Evolutionary conservation across 306 rosid genomes (phyloP).

Genomic region (Dryas alaskensis): DNA sequence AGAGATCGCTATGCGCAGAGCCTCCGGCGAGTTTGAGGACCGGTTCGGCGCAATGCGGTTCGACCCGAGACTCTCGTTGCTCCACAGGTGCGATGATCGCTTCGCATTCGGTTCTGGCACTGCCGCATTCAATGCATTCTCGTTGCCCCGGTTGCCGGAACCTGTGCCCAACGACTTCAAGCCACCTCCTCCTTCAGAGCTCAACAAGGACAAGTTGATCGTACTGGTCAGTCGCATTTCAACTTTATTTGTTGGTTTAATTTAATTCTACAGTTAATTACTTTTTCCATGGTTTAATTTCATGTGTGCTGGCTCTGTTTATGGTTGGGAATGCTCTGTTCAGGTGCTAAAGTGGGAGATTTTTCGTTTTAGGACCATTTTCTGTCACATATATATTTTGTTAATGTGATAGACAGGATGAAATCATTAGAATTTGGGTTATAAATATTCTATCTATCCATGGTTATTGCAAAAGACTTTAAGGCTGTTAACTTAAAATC

Average conservation of each 20-base stretch:
- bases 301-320: too few species aligned
- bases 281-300: too few species aligned
- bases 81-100: conserved; percentile 13
- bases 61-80: conserved; percentile 4
- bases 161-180: conserved; percentile 3
- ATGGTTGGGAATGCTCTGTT: not conserved
- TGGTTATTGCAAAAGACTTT: not conserved
- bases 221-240: conserved; percentile 31
- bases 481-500: not conserved
- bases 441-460: too few species aligned
- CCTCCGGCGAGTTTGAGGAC: conserved; percentile 1
- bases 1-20: conserved; percentile 27
- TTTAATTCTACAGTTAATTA: not conserved
- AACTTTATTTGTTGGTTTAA: not conserved
- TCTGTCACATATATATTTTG: not conserved
- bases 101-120: not conserved
- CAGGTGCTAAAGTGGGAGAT: not conserved
- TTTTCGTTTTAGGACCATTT: not conserved
- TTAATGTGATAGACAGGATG: too few species aligned
- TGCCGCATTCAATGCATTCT: not conserved
- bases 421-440: too few species aligned
- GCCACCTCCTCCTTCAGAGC: not conserved
- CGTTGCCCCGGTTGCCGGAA: not conserved
- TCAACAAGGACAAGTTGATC: conserved; percentile 34
- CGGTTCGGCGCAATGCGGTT: conserved; percentile 9